These are phyloP conservation scores for Suillus discolor DNA, from an alignment of 768 basidiomycete genomes.

Conservation along the genomic window DNA sequence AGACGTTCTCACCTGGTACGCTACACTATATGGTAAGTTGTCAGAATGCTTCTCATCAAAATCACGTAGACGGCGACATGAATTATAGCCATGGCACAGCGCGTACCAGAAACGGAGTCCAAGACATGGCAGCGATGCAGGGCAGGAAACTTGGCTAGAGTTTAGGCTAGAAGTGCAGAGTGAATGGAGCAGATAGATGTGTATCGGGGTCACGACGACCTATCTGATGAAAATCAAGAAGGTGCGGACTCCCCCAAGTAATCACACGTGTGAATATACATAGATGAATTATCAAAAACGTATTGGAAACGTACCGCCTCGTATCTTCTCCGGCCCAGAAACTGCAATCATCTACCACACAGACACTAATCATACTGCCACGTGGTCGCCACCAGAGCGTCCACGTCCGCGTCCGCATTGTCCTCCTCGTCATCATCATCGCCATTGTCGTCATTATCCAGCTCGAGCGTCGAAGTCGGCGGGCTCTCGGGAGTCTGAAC, in stretches of 20 bases:
- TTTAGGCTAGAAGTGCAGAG: no score
- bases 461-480: background rate
- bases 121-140: background rate
- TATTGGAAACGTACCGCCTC: background rate
- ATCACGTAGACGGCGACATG: background rate
- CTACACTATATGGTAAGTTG: background rate
- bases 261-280: no score
- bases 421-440: background rate
- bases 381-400: slow-evolving; percentile 34
- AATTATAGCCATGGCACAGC: background rate
- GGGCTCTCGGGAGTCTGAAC: background rate
- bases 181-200: no score
- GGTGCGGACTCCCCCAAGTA: no score
- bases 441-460: background rate
- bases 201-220: no score
- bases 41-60: background rate
- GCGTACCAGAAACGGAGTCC: background rate
- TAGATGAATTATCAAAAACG: background rate
- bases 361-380: slow-evolving; percentile 29
- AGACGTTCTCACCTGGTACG: background rate
- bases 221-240: no score
- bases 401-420: slow-evolving; percentile 27
- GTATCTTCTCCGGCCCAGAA: background rate
- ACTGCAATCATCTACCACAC: background rate
- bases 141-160: no score